These are phyloP conservation scores for Gossypium raimondii DNA, from an alignment of 345 rosid genomes.

Conservation along the genomic window DNA sequence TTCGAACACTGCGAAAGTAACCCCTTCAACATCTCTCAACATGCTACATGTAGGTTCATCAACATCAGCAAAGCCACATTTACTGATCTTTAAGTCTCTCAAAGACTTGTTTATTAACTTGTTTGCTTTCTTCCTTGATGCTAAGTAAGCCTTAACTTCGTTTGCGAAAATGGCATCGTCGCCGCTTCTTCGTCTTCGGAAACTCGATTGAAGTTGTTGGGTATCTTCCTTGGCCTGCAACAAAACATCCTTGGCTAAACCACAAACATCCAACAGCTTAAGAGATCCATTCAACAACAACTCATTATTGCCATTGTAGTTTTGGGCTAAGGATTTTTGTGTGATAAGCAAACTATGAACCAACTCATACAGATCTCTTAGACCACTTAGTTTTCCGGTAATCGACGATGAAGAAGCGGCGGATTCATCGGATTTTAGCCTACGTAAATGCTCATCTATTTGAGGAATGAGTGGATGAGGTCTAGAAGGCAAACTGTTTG, in stretches of 20 bases:
- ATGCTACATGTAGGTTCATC: not conserved
- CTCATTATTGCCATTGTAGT: not conserved
- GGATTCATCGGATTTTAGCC: not conserved
- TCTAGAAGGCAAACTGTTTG: not conserved
- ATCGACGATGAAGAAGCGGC: not conserved
- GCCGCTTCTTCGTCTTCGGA: not conserved
- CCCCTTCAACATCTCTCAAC: not conserved
- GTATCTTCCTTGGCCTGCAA: conserved; percentile 4
- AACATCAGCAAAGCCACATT: not conserved
- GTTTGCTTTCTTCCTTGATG: not conserved
- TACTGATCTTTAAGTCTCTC: not conserved
- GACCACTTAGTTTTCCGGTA: not conserved
- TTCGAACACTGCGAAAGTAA: not conserved
- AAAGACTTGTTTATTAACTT: not conserved
- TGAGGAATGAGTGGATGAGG: conserved; percentile 5
- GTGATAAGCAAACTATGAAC: not conserved
- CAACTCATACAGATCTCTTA: conserved; percentile 5
- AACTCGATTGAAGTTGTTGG: not conserved
- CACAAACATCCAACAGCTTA: not conserved
- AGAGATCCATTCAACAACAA: not conserved
- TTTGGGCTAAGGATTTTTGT: not conserved
- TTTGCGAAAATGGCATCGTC: not conserved
- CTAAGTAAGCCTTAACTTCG: not conserved
- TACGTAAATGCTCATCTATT: not conserved
- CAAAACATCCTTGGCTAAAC: not conserved